Conservation (phyloP, 768 basidiomycete species). For the Rhodotorula paludigena region DNA sequence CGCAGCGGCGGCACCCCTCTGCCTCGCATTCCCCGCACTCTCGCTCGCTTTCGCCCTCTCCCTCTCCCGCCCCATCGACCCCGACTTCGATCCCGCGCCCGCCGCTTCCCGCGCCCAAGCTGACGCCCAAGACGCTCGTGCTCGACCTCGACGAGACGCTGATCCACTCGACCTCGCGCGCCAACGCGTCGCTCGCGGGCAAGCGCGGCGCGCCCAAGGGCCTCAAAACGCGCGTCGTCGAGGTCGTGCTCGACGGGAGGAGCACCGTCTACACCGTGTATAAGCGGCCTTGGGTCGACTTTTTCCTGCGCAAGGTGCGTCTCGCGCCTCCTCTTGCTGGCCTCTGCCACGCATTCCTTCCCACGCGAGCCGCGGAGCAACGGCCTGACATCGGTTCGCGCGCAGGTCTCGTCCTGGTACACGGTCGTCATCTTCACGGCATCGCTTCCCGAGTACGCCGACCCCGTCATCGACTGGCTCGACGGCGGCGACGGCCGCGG, state of each 20-base stretch:
- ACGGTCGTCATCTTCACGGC: constrained; percentile 98
- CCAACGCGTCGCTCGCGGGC: constrained; percentile 49
- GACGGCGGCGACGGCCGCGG: constrained; percentile 67
- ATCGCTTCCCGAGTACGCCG: constrained; percentile 98
- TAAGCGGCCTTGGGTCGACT: constrained; percentile 96
- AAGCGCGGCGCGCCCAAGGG: constrained; percentile 41
- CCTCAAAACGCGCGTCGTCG: constrained; percentile 68
- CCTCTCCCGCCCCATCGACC: not conserved
- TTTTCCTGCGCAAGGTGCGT: constrained; percentile 76
- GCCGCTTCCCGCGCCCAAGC: constrained; percentile 51
- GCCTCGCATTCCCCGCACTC: not conserved
- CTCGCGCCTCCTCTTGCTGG: not conserved
- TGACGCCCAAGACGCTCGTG: constrained; percentile 85
- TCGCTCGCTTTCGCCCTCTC: not conserved
- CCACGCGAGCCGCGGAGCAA: not conserved
- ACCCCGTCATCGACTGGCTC: constrained; percentile 99
- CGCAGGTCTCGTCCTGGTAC: constrained; percentile 96
- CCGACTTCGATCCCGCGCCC: not conserved
- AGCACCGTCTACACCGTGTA: constrained; percentile 96
- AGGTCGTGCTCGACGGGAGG: constrained; percentile 80
- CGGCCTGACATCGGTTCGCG: not conserved
- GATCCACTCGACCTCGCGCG: constrained; percentile 88
- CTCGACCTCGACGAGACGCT: constrained; percentile 97
- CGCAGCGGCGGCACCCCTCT: not conserved
- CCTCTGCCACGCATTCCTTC: no score